Evolutionary conservation across 495 filamentous ascomycete genomes (phyloP), one percentile per base, ranked within the genome.

Genomic region (Bathelium albidoporum): DNA sequence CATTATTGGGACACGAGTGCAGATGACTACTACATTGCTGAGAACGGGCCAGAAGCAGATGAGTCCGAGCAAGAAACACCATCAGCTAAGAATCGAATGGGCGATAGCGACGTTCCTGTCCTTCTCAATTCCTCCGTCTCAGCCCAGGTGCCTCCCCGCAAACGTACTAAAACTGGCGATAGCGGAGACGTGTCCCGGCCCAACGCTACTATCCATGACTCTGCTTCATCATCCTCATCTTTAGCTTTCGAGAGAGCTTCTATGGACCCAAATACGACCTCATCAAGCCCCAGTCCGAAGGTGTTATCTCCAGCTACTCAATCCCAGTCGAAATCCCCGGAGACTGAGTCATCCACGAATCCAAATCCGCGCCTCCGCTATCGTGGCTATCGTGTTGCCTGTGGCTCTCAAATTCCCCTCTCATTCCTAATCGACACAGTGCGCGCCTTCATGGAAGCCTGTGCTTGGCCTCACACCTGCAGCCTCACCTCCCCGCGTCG

Each of bases 391-490:
- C 86, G 89, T 32, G 80, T 81, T 5, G 81, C 79, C 7, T 74
- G 83, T 20, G 89, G 90, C 22, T 67, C 75, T 11, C 83, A 89
- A 63, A 91, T 95, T 85, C 91, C 91, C 2, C 76, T 86, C 22
- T 85, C 88, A 49, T 83, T 84, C 66, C 88, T 90, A 31, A 82
- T 88, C 41, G 85, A 87, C 34, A 80, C 86, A 16, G 73, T 95
- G 32, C 78, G 83, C 10, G 80, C 84, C 16, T 88, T 96, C 64
- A 73, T 94, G 32, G 92, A 95, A 75, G 82, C 89, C 49, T 82
- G 88, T 0, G 81, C 85, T 9, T 95, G 89, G 81, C 84, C 88
- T 36, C 94, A 91, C 71, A 85, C 85, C 26, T 91, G 88, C 74
- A 88, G 87, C 59, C 80, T 89, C 44, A 76, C 81, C 11, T 60